phyloP scores from a whole-genome alignment of 1,139 yeast species.

The Candida sp. region DNA sequence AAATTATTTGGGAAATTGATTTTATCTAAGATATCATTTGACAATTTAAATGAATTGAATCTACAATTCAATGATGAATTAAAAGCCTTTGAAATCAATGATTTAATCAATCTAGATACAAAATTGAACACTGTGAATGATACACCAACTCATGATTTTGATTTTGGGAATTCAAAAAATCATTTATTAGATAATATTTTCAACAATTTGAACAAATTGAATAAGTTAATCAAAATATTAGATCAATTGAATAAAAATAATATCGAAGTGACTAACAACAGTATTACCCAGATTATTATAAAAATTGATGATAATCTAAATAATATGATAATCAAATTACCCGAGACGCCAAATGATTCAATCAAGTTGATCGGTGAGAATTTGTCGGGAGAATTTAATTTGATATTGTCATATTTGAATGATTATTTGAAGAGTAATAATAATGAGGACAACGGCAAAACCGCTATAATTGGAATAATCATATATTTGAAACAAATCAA shows the following conservation, averaged over 20 bases:
- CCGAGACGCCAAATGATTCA: constrained; percentile 15
- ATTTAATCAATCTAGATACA: constrained; percentile 22
- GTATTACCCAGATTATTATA: constrained; percentile 27
- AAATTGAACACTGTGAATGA: constrained; percentile 12
- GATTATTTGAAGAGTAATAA: constrained; percentile 8
- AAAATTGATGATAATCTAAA: constrained; percentile 25
- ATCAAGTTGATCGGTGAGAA: constrained; percentile 10
- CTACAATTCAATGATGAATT: constrained; percentile 18
- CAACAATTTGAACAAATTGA: constrained; percentile 27
- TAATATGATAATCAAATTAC: constrained; percentile 20
- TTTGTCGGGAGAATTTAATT: constrained; percentile 3
- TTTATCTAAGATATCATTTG: constrained; percentile 12
- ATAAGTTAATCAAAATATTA: constrained; percentile 28
- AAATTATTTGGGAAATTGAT: constrained; percentile 30
- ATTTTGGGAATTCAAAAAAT: constrained; percentile 4
- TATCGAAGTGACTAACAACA: constrained; percentile 23
- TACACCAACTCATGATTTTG: constrained; percentile 3
- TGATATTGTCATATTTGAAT: constrained; percentile 11
- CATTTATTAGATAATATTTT: constrained; percentile 23
- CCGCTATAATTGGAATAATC: constrained; percentile 27
- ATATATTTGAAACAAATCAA: constrained; percentile 29
- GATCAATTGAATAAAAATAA: constrained; percentile 29
- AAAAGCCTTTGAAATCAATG: constrained; percentile 26
- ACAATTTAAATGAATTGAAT: constrained; percentile 16
- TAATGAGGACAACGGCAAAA: constrained; percentile 10